A percentile compares a stretch with the other conserved stretches of the same genome.
Conservation (phyloP, 305 asterid species). For the Fraxinus sp. region DNA sequence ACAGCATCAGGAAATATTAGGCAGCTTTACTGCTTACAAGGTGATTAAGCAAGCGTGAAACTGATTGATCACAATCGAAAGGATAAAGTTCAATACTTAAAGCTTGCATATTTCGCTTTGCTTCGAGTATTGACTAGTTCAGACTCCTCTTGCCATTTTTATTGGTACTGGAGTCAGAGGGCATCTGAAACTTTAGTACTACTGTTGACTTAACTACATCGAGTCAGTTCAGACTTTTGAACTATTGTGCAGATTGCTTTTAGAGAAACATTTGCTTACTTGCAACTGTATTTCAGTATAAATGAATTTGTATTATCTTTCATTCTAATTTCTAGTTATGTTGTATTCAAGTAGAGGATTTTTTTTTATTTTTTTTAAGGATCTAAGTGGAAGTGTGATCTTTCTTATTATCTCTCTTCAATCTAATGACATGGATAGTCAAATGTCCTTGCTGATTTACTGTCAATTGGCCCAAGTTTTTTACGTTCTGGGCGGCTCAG, state of each 20-base stretch:
- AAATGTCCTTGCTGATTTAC: background rate
- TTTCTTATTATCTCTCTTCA: background rate
- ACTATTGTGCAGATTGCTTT: constrained; percentile 37
- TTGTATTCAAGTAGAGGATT: constrained; percentile 14
- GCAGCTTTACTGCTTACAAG: constrained; percentile 83
- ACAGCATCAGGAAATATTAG: constrained; percentile 95
- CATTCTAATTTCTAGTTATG: constrained; percentile 6
- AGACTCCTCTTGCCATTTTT: constrained; percentile 39
- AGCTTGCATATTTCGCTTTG: constrained; percentile 8
- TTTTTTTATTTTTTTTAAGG: background rate
- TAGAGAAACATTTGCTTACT: constrained; percentile 28
- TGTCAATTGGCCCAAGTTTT: background rate
- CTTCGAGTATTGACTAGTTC: constrained; percentile 26
- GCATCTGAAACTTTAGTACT: constrained; percentile 32
- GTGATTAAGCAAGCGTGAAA: constrained; percentile 44
- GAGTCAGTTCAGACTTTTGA: constrained; percentile 27
- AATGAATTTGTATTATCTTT: constrained; percentile 6
- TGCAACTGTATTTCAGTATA: constrained; percentile 26
- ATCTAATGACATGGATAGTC: background rate
- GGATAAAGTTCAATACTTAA: constrained; percentile 20
- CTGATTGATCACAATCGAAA: constrained; percentile 15
- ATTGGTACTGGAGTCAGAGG: constrained; percentile 31
- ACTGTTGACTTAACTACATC: constrained; percentile 28
- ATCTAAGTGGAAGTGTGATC: background rate
- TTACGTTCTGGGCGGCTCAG: background rate